Evolutionary conservation across 768 basidiomycete genomes (phyloP).

Genomic region (Boletus eberwhitei): DNA sequence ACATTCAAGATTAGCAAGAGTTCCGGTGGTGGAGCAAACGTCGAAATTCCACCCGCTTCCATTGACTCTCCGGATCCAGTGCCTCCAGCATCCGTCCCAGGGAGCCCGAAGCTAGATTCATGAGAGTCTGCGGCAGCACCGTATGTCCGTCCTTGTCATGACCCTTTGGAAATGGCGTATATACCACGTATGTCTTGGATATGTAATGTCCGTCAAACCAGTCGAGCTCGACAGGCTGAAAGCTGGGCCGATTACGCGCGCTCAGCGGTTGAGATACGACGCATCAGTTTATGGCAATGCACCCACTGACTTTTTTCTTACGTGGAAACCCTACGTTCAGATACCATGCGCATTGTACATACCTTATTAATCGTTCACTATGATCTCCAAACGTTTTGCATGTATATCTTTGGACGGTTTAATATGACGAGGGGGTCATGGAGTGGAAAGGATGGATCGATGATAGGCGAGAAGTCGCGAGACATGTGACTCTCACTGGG

Average conservation of each 20-base stretch:
- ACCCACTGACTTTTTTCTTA: neutral
- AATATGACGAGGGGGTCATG: neutral
- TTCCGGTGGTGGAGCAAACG: neutral
- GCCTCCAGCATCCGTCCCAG: conserved; percentile 1
- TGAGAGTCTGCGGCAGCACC: neutral
- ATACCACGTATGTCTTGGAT: conserved; percentile 5
- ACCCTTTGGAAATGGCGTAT: neutral
- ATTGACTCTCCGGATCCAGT: neutral
- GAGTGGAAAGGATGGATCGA: neutral
- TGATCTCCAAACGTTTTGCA: neutral
- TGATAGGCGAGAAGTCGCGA: too few relatives aligned
- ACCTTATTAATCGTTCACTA: neutral
- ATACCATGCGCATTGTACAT: conserved; percentile 18
- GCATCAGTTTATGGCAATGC: neutral
- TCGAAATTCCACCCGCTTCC: neutral
- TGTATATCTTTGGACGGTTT: neutral
- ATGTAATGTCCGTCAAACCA: conserved; percentile 2
- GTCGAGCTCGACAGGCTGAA: neutral
- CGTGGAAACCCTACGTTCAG: neutral
- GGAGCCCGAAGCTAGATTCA: neutral
- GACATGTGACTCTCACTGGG: neutral
- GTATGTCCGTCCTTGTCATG: conserved; percentile 2
- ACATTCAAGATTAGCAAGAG: conserved; percentile 27
- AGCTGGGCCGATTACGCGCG: neutral
- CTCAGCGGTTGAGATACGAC: neutral